These are phyloP conservation scores for Coniochaeta pulveracea DNA, from an alignment of 2,329 filamentous ascomycete species.

Conservation along the genomic window DNA sequence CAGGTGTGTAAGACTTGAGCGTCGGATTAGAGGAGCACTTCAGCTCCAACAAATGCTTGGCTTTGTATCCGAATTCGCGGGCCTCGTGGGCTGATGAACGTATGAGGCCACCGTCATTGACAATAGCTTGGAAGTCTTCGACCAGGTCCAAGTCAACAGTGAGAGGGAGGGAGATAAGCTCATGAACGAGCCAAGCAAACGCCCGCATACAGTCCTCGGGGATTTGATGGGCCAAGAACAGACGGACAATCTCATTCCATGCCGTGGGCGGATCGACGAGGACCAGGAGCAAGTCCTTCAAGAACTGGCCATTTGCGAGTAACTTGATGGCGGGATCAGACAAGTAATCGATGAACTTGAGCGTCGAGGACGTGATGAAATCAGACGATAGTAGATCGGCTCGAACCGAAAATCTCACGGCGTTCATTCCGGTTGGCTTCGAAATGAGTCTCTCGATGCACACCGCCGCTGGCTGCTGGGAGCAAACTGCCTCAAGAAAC, in stretches of 20 bases:
- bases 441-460: constrained; percentile 18
- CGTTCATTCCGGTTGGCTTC: constrained; percentile 13
- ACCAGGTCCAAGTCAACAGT: constrained; percentile 11
- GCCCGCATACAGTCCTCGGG: constrained; percentile 18
- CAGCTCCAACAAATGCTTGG: constrained; percentile 25
- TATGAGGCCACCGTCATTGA: constrained; percentile 14
- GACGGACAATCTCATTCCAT: constrained; percentile 35
- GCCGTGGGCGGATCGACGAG: constrained; percentile 41
- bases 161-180: constrained; percentile 29
- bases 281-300: constrained; percentile 30
- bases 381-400: constrained; percentile 12
- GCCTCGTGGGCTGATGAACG: constrained; percentile 16
- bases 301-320: constrained; percentile 35
- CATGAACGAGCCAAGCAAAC: constrained; percentile 36
- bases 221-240: constrained; percentile 18
- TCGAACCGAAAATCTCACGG: constrained; percentile 14
- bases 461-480: constrained; percentile 9
- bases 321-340: constrained; percentile 31
- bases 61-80: constrained; percentile 17
- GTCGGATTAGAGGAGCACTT: constrained; percentile 11
- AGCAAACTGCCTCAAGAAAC: constrained; percentile 18
- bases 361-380: constrained; percentile 20
- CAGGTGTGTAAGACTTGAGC: constrained; percentile 25
- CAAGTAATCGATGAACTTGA: constrained; percentile 26
- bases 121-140: constrained; percentile 12